Evolutionary conservation across 2,329 filamentous ascomycete genomes (phyloP).

Genomic region (Exophiala sp.): DNA sequence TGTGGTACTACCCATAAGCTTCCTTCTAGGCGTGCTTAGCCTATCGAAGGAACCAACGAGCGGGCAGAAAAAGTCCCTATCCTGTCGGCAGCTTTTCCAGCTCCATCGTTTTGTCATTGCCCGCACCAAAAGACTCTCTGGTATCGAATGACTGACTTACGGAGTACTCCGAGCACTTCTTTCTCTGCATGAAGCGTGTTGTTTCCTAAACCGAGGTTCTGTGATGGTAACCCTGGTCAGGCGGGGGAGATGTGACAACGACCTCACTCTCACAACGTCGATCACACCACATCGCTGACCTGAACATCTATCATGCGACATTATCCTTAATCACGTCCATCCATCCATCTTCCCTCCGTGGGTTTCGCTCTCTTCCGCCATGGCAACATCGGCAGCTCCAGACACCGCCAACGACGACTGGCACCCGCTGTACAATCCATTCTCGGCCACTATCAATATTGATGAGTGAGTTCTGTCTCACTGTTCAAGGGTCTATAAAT

Average conservation of each 20-base stretch:
- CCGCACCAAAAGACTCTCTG: too few relatives aligned
- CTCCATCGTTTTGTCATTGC: too few relatives aligned
- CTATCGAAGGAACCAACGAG: not conserved
- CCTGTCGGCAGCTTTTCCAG: too few relatives aligned
- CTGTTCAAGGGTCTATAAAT: not conserved
- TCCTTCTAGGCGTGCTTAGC: too few relatives aligned
- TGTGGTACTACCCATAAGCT: not conserved
- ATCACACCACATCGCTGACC: too few relatives aligned
- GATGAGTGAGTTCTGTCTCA: constrained; percentile 13
- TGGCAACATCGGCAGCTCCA: not conserved
- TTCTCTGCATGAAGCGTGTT: not conserved
- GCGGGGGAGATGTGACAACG: too few relatives aligned
- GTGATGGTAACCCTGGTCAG: not conserved
- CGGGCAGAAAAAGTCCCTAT: not conserved
- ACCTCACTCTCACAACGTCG: too few relatives aligned
- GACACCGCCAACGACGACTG: constrained; percentile 12
- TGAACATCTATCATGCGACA: too few relatives aligned
- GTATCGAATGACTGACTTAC: not conserved
- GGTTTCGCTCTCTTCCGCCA: not conserved
- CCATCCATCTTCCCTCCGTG: not conserved
- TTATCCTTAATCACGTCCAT: not conserved
- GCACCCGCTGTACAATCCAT: constrained; percentile 27
- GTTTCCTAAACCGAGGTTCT: not conserved
- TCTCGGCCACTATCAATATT: constrained; percentile 18
- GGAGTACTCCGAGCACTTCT: not conserved